phyloP scores from a whole-genome alignment of 306 rosid species.

The Cucumis melo region DNA sequence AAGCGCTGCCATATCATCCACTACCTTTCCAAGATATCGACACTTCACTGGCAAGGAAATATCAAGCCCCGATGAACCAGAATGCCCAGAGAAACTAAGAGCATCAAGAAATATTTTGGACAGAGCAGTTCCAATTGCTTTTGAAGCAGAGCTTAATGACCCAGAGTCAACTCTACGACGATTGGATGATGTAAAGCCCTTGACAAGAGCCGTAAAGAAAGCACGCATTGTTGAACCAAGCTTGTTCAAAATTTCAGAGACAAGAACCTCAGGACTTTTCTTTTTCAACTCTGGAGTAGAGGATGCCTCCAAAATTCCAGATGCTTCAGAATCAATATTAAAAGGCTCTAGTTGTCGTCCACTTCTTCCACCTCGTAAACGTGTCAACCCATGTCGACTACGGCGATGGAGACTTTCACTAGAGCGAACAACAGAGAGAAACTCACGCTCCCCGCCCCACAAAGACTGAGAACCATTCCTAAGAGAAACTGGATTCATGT shows the following conservation, averaged over 20 bases:
- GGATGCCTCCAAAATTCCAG: conserved; percentile 45
- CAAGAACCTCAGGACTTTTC: conserved; percentile 89
- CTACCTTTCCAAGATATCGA: conserved; percentile 89
- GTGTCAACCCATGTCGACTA: conserved; percentile 68
- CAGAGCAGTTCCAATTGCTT: conserved; percentile 81
- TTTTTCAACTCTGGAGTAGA: conserved; percentile 67
- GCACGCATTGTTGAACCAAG: conserved; percentile 73
- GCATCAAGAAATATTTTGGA: conserved; percentile 84
- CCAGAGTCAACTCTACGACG: conserved; percentile 91
- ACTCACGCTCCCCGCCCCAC: conserved; percentile 87
- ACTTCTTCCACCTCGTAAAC: conserved; percentile 85
- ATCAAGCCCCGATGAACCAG: conserved; percentile 52
- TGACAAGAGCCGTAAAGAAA: conserved; percentile 86
- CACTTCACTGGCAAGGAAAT: conserved; percentile 71
- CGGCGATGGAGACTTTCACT: conserved; percentile 91
- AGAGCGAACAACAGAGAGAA: conserved; percentile 80
- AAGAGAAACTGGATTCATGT: conserved; percentile 67
- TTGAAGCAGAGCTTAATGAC: conserved; percentile 65
- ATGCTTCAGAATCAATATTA: conserved; percentile 60
- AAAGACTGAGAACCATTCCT: conserved; percentile 72
- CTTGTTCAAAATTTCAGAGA: conserved; percentile 67
- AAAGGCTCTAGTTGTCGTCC: conserved; percentile 69
- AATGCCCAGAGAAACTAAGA: conserved; percentile 70
- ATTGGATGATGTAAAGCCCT: conserved; percentile 82
- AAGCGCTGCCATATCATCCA: conserved; percentile 80